phyloP scores from a whole-genome alignment of 2,329 filamentous ascomycete species.

The Teratosphaeria nubilosa region DNA sequence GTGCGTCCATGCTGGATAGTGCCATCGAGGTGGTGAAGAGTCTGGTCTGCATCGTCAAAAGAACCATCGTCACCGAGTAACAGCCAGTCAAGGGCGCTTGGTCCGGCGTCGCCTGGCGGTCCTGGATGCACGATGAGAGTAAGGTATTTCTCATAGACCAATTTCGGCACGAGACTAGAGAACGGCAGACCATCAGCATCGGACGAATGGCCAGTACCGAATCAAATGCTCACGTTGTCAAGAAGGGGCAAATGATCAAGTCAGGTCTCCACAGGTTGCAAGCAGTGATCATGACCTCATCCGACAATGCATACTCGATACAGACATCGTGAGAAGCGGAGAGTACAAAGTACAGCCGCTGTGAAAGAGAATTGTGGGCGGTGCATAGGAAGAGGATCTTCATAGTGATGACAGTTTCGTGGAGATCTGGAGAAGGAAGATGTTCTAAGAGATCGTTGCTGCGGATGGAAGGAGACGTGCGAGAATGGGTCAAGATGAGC shows the following conservation, averaged over 20 bases:
- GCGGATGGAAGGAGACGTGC: background rate
- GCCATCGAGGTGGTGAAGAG: conserved; percentile 21
- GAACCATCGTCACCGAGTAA: conserved; percentile 35
- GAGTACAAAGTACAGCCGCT: conserved; percentile 29
- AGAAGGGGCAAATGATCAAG: conserved; percentile 35
- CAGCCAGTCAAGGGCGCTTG: conserved; percentile 34
- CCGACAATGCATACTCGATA: conserved; percentile 29
- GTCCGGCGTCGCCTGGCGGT: conserved; percentile 34
- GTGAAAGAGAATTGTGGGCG: conserved; percentile 36
- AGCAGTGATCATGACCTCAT: conserved; percentile 30
- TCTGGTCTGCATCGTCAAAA: conserved; percentile 20
- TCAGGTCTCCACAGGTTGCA: conserved; percentile 28
- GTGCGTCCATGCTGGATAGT: conserved; percentile 25
- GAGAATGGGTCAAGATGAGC: background rate
- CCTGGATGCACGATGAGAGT: conserved; percentile 34
- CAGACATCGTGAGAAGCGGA: conserved; percentile 29
- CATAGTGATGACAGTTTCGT: conserved; percentile 14
- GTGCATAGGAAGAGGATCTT: conserved; percentile 37
- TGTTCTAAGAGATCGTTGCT: background rate
- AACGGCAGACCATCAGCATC: background rate
- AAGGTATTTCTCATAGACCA: conserved; percentile 26
- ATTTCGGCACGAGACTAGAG: conserved; percentile 23
- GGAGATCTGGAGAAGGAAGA: background rate
- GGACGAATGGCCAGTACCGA: background rate
- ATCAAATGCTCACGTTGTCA: conserved; percentile 20